Conservation (phyloP, 75 land plant species). For the Azolla pinnata region DNA sequence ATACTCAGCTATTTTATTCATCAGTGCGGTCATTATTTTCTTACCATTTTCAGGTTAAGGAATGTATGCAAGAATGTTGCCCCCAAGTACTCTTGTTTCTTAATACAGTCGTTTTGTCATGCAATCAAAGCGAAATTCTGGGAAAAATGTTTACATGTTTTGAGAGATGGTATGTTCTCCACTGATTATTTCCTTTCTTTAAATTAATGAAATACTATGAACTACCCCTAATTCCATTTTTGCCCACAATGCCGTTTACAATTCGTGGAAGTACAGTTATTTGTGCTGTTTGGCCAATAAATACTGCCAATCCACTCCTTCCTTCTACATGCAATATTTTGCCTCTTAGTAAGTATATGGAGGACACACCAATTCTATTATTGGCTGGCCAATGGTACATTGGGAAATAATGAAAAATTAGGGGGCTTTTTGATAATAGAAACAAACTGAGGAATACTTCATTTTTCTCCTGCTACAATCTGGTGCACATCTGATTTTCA, state of each 20-base stretch:
- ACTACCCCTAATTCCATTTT: too few species aligned
- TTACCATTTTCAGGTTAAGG: conserved; percentile 5
- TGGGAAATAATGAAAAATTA: too few species aligned
- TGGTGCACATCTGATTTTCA: not conserved
- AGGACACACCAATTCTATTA: too few species aligned
- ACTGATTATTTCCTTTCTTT: not conserved
- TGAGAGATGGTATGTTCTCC: conserved; percentile 15
- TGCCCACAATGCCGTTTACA: too few species aligned
- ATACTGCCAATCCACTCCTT: too few species aligned
- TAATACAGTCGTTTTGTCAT: conserved; percentile 2
- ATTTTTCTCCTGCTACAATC: too few species aligned
- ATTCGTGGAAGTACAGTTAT: not conserved
- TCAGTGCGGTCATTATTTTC: not conserved
- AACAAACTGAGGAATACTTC: too few species aligned
- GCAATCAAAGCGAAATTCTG: conserved; percentile 7
- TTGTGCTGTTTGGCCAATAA: not conserved
- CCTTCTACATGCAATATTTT: too few species aligned
- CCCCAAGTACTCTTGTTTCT: conserved; percentile 12
- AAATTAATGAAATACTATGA: not conserved
- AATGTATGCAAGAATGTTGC: conserved; percentile 14
- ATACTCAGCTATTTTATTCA: not conserved
- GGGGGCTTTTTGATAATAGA: too few species aligned
- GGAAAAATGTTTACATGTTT: conserved; percentile 15
- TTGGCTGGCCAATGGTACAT: too few species aligned
- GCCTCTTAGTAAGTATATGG: too few species aligned